These are phyloP conservation scores for Parachlorella kessleri DNA, from an alignment of 139 green algal species.

Conservation along the genomic window DNA sequence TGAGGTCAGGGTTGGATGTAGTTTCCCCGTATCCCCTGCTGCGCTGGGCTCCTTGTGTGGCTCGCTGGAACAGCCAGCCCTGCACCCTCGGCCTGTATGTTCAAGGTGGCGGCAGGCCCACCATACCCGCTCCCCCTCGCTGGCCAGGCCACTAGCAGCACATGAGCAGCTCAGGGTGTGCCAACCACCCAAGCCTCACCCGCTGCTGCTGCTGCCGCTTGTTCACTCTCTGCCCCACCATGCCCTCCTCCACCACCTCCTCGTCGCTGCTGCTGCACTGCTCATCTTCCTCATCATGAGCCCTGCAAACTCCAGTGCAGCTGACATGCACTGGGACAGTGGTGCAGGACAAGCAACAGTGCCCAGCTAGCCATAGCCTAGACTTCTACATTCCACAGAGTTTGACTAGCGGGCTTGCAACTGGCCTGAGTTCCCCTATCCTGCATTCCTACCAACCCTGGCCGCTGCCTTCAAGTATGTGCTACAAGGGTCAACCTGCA, in stretches of 20 bases:
- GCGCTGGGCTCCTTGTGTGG: no score
- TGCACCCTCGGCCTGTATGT: no score
- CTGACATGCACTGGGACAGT: not conserved
- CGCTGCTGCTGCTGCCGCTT: slow-evolving; percentile 18
- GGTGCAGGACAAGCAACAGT: not conserved
- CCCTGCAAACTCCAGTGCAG: no score
- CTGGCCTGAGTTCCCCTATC: no score
- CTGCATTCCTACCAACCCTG: no score
- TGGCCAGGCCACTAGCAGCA: no score
- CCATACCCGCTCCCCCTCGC: not conserved
- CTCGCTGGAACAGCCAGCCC: no score
- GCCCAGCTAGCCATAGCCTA: not conserved
- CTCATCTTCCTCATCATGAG: slow-evolving; percentile 11
- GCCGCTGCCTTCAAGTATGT: not conserved
- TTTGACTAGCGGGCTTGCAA: not conserved
- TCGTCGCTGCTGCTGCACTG: slow-evolving; percentile 22
- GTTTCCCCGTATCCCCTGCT: no score
- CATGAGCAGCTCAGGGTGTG: no score
- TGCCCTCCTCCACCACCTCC: slow-evolving; percentile 19
- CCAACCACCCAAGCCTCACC: no score
- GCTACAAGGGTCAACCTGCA: not conserved
- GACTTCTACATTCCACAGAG: not conserved
- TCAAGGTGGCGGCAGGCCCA: no score
- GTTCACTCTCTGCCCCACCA: slow-evolving; percentile 6
- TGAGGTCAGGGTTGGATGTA: not conserved